Evolutionary conservation across 768 basidiomycete species (phyloP).

Genomic region (Amanita phalloides): DNA sequence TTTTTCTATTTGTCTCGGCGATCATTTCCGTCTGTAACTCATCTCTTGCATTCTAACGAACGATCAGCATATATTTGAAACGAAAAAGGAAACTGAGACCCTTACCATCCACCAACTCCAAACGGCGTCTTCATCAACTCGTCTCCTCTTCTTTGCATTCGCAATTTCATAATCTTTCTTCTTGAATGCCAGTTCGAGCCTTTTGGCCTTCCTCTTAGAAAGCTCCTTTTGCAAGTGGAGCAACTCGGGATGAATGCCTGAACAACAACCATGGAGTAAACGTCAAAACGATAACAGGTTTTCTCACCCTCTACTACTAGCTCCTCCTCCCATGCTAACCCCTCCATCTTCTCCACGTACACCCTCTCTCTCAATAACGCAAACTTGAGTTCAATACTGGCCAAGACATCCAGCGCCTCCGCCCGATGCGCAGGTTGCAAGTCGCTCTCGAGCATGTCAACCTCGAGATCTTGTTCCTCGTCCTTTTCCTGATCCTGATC

Average conservation of each 20-base stretch:
- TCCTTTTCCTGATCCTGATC: constrained; percentile 17
- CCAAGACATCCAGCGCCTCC: constrained; percentile 81
- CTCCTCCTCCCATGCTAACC: constrained; percentile 78
- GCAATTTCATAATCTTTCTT: constrained; percentile 61
- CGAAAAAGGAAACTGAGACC: constrained; percentile 7
- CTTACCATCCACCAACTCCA: constrained; percentile 91
- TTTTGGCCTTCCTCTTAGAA: constrained; percentile 66
- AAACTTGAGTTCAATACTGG: constrained; percentile 88
- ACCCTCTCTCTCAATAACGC: constrained; percentile 77
- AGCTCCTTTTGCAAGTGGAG: constrained; percentile 74
- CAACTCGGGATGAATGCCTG: constrained; percentile 83
- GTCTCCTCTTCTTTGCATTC: constrained; percentile 50
- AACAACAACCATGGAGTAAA: constrained; percentile 2
- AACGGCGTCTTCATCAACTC: constrained; percentile 61
- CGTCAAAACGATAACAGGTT: neutral
- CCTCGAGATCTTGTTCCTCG: constrained; percentile 29
- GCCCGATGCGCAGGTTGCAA: constrained; percentile 74
- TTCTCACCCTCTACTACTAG: constrained; percentile 66
- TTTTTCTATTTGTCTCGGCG: constrained; percentile 80
- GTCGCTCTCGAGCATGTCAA: constrained; percentile 46
- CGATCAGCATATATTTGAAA: constrained; percentile 26
- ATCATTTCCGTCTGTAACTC: constrained; percentile 82
- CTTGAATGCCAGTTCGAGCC: constrained; percentile 69
- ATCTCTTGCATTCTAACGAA: constrained; percentile 38
- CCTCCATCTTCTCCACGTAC: constrained; percentile 93